Percentiles rank a stretch among this genome's conserved stretches.
phyloP scores from a whole-genome alignment of 2,329 filamentous ascomycete species.

The Talaromyces sp. region DNA sequence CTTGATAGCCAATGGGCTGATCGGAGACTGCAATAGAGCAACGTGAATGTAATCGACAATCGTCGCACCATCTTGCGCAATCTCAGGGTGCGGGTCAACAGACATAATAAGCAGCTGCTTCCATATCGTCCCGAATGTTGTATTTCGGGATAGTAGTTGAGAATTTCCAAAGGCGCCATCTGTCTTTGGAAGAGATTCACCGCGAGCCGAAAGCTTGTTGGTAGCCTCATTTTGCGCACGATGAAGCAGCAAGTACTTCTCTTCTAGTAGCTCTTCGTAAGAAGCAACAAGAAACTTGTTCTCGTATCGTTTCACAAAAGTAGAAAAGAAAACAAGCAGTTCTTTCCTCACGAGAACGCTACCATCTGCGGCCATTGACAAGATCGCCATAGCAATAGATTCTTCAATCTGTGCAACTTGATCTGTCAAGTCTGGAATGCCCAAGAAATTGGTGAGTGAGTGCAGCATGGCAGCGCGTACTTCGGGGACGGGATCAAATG shows the following conservation, averaged over 20 bases:
- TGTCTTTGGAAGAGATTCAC: conserved; percentile 19
- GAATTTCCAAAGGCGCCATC: conserved; percentile 22
- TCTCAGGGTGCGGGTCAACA: conserved; percentile 90
- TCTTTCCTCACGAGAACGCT: conserved; percentile 93
- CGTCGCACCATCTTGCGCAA: conserved; percentile 77
- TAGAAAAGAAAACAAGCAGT: conserved; percentile 86
- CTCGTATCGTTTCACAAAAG: conserved; percentile 84
- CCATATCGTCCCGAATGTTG: conserved; percentile 90
- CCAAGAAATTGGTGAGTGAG: conserved; percentile 88
- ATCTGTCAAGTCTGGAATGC: conserved; percentile 86
- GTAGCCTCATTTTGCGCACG: conserved; percentile 40
- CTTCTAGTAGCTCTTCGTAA: conserved; percentile 83
- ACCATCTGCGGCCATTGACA: conserved; percentile 90
- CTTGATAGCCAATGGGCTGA: conserved; percentile 65
- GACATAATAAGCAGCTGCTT: conserved; percentile 86
- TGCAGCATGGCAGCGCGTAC: conserved; percentile 91
- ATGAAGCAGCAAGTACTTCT: conserved; percentile 63
- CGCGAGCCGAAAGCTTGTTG: conserved; percentile 13
- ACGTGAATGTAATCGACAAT: conserved; percentile 83
- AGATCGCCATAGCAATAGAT: conserved; percentile 78
- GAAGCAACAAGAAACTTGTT: conserved; percentile 88
- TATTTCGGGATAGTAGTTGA: conserved; percentile 65
- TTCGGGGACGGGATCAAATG: conserved; percentile 83
- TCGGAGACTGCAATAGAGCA: conserved; percentile 69
- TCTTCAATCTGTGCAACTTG: conserved; percentile 90